phyloP scores from a whole-genome alignment of 2,329 filamentous ascomycete genomes.

The Alternaria arborescens region DNA sequence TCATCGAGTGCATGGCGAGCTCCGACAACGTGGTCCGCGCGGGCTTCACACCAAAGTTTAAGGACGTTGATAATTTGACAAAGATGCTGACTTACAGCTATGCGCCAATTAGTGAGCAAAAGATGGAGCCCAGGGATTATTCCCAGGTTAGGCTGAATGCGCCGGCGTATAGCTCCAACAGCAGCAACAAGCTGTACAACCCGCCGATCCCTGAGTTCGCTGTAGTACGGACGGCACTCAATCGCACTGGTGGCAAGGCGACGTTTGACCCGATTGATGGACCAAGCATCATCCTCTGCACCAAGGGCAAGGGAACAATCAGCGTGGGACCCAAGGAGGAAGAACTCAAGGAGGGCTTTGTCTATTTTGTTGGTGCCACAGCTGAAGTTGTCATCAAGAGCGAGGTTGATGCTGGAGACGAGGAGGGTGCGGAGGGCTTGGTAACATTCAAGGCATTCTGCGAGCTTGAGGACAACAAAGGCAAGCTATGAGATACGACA shows the following conservation, averaged over 20 bases:
- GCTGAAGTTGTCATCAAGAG: conserved; percentile 83
- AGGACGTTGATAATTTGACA: conserved; percentile 89
- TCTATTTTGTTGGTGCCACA: conserved; percentile 78
- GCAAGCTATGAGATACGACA: conserved; percentile 36
- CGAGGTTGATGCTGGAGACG: conserved; percentile 54
- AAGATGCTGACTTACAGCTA: conserved; percentile 95
- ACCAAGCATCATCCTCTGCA: conserved; percentile 93
- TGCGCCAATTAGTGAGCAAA: conserved; percentile 92
- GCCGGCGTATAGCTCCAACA: conserved; percentile 80
- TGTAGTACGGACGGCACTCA: conserved; percentile 82
- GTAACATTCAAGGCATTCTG: conserved; percentile 95
- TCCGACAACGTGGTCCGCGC: conserved; percentile 99
- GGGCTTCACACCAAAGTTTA: conserved; percentile 98
- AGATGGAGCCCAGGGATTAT: conserved; percentile 87
- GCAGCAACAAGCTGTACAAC: conserved; percentile 80
- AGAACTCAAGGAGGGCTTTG: conserved; percentile 64
- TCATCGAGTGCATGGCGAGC: conserved; percentile 98
- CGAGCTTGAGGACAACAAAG: conserved; percentile 65
- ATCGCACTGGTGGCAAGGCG: conserved; percentile 75
- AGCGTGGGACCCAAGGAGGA: conserved; percentile 83
- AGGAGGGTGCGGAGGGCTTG: conserved; percentile 66
- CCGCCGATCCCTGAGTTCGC: conserved; percentile 97
- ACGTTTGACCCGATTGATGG: conserved; percentile 89
- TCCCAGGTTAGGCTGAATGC: conserved; percentile 84
- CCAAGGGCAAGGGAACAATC: conserved; percentile 81